These are phyloP conservation scores for Rhodotorula sphaerocarpa DNA, from an alignment of 768 basidiomycete species.

Conservation along the genomic window DNA sequence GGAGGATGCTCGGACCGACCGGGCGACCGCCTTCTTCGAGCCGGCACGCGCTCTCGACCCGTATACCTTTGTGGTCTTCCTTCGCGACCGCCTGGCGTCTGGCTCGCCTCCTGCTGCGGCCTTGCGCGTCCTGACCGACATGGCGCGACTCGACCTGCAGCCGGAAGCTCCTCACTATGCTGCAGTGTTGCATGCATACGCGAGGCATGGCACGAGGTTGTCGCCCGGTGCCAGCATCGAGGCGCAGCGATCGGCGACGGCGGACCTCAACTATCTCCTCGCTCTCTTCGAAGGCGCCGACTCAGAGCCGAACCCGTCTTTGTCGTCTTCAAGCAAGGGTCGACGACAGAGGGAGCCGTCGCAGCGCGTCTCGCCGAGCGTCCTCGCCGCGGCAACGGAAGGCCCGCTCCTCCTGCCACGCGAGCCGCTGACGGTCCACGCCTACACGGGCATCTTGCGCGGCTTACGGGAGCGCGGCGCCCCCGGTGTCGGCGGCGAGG, in stretches of 20 bases:
- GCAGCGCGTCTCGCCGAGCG: too few relatives aligned
- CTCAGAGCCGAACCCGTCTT: not conserved
- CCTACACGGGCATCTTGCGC: constrained; percentile 3
- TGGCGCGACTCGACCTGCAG: not conserved
- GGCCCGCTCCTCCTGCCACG: not conserved
- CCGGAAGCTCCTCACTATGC: constrained; percentile 12
- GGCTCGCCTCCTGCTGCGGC: not conserved
- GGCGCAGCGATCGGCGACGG: not conserved
- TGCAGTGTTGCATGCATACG: not conserved
- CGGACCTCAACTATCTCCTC: constrained; percentile 1
- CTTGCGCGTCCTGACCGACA: not conserved
- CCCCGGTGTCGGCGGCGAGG: not conserved
- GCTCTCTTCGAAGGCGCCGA: not conserved
- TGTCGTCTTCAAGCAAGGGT: too few relatives aligned
- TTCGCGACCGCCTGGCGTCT: not conserved
- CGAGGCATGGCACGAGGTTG: constrained; percentile 3
- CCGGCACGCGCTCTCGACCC: constrained; percentile 1
- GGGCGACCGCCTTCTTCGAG: too few relatives aligned
- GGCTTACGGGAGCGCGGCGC: constrained; percentile 1
- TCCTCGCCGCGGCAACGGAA: not conserved
- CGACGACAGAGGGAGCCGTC: too few relatives aligned
- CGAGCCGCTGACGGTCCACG: not conserved
- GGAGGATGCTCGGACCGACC: not conserved
- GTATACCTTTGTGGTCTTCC: constrained; percentile 14
- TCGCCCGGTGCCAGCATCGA: too few relatives aligned